These are phyloP conservation scores for Podaxis sp. DNA, from an alignment of 768 basidiomycete species.

Conservation along the genomic window DNA sequence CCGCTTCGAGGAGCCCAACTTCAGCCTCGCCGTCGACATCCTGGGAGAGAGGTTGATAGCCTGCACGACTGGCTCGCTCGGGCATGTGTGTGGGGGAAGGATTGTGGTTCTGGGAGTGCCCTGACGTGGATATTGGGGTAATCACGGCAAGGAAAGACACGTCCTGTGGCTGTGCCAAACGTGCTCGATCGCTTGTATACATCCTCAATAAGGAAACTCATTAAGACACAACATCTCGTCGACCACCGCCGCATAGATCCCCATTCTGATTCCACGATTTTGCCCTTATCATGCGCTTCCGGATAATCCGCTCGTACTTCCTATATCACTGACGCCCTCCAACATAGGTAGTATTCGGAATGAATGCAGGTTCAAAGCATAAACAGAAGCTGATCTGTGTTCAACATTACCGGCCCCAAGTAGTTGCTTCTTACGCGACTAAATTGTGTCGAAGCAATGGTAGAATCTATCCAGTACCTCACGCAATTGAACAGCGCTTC, in stretches of 20 bases:
- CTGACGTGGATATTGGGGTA: neutral
- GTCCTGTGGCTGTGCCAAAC: constrained; percentile 13
- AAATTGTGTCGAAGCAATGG: no score
- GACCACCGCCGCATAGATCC: neutral
- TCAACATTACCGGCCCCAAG: no score
- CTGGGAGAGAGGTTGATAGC: constrained; percentile 47
- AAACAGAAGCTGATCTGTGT: no score
- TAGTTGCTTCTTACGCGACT: no score
- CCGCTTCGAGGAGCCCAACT: constrained; percentile 27
- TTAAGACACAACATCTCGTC: neutral
- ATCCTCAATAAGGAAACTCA: neutral
- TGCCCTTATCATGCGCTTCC: no score
- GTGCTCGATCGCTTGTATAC: neutral
- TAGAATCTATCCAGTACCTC: no score
- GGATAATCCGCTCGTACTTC: no score
- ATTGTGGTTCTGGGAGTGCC: neutral
- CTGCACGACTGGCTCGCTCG: constrained; percentile 22
- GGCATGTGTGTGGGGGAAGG: neutral
- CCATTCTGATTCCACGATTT: no score
- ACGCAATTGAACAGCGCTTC: no score
- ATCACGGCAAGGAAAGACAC: constrained; percentile 8
- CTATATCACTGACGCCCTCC: no score
- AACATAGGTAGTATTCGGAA: no score
- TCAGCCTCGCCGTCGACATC: constrained; percentile 40
- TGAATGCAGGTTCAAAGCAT: no score